Conservation (phyloP, 106 monocot species). For the Cymbidium sinense region DNA sequence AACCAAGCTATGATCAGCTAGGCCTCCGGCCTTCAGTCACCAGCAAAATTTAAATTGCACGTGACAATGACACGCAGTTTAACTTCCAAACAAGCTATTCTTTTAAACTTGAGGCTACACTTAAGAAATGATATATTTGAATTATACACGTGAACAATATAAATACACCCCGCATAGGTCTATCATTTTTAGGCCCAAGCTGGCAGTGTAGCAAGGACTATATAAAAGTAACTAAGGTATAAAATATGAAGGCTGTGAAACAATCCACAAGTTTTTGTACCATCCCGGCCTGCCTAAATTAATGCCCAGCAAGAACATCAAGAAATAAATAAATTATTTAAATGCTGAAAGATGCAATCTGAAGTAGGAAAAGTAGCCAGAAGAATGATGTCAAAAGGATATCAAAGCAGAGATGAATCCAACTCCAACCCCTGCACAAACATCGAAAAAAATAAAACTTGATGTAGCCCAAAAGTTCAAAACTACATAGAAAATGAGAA, state of each 20-base stretch:
- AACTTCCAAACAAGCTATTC: background rate
- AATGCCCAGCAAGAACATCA: background rate
- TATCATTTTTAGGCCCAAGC: background rate
- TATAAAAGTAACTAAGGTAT: background rate
- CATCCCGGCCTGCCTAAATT: background rate
- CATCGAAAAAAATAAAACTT: background rate
- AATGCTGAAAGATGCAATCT: background rate
- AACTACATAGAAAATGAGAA: background rate
- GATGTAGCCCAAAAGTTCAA: background rate
- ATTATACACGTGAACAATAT: background rate
- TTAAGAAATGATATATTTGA: background rate
- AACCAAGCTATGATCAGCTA: background rate
- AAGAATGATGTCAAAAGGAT: slow-evolving; percentile 43
- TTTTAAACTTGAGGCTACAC: background rate
- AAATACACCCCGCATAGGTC: background rate
- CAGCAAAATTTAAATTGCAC: background rate
- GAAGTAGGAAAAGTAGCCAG: background rate
- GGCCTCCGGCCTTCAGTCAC: background rate
- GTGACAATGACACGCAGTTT: background rate
- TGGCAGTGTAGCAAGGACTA: background rate
- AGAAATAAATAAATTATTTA: background rate
- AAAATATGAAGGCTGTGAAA: background rate
- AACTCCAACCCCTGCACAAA: slow-evolving; percentile 76
- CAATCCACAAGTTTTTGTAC: background rate
- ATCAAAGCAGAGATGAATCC: slow-evolving; percentile 85